These are phyloP conservation scores for Colletotrichum lindemuthianum DNA, from an alignment of 2,329 filamentous ascomycete species.

Conservation along the genomic window DNA sequence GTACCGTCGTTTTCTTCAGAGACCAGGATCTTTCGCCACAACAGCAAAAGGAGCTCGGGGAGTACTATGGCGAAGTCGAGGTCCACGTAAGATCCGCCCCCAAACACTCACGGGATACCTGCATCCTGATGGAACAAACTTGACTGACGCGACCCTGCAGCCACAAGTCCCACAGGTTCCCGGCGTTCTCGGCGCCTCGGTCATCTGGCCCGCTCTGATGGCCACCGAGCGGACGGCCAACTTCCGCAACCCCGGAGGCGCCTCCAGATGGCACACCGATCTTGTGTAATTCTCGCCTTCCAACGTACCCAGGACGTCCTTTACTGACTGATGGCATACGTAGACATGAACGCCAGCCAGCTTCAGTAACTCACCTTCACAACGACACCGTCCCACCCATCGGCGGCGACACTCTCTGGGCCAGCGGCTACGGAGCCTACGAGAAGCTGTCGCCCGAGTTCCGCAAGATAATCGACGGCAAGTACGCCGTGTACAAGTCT, in stretches of 20 bases:
- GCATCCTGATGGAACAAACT: too few species aligned
- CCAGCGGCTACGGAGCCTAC: constrained; percentile 76
- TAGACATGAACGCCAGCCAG: constrained; percentile 72
- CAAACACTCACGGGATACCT: constrained; percentile 5
- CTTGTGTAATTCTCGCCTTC: constrained; percentile 55
- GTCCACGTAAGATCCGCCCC: constrained; percentile 64
- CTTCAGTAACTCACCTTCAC: constrained; percentile 76
- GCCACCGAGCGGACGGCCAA: constrained; percentile 68
- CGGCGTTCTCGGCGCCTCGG: constrained; percentile 70
- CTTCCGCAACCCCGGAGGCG: constrained; percentile 75
- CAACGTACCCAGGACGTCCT: too few species aligned
- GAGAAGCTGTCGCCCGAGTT: constrained; percentile 78
- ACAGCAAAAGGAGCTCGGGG: constrained; percentile 70
- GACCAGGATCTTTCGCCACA: constrained; percentile 70
- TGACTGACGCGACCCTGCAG: constrained; percentile 46
- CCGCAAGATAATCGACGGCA: constrained; percentile 76
- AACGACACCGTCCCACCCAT: constrained; percentile 73
- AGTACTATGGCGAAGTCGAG: constrained; percentile 73
- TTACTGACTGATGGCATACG: too few species aligned
- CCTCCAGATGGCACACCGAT: constrained; percentile 76
- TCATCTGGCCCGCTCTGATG: constrained; percentile 76
- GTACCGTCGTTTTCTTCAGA: constrained; percentile 75
- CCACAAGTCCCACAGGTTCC: constrained; percentile 78
- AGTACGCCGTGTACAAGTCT: constrained; percentile 70
- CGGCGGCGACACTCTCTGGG: constrained; percentile 79